These are phyloP conservation scores for Tarenaya hassleriana DNA, from an alignment of 345 rosid species.

Conservation along the genomic window DNA sequence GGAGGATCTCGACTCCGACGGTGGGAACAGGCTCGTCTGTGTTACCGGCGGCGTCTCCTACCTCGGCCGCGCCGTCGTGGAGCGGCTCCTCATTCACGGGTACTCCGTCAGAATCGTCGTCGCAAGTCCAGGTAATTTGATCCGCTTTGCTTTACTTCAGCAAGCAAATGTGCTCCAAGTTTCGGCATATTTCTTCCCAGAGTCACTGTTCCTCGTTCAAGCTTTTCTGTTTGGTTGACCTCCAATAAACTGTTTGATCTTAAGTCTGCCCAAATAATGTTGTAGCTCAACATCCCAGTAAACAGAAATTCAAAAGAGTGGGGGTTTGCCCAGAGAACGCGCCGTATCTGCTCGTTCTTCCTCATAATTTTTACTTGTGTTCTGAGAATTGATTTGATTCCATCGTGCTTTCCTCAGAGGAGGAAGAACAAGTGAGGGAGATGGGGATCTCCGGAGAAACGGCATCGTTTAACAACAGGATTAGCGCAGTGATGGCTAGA, in stretches of 20 bases:
- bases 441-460: conserved; percentile 28
- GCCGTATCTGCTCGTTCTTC: not conserved
- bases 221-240: too few species aligned
- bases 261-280: not conserved
- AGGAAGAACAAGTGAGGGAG: conserved; percentile 31
- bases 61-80: conserved; percentile 60
- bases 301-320: not conserved
- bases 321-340: not conserved
- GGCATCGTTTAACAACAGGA: conserved; percentile 26
- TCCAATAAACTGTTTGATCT: not conserved
- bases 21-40: conserved; percentile 43
- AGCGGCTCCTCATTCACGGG: conserved; percentile 51
- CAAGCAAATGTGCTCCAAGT: not conserved
- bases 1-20: conserved; percentile 25
- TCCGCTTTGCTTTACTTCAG: not conserved
- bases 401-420: conserved; percentile 20
- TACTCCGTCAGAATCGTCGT: conserved; percentile 66
- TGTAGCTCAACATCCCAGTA: not conserved
- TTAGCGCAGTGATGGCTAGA: conserved; percentile 40
- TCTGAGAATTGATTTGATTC: not conserved
- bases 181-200: too few species aligned
- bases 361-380: not conserved
- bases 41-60: conserved; percentile 79
- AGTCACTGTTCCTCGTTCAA: too few species aligned
- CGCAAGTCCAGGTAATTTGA: conserved; percentile 42